Evolutionary conservation across 169 alveolate genomes (phyloP).

Genomic region (Plasmodium coatneyi): DNA sequence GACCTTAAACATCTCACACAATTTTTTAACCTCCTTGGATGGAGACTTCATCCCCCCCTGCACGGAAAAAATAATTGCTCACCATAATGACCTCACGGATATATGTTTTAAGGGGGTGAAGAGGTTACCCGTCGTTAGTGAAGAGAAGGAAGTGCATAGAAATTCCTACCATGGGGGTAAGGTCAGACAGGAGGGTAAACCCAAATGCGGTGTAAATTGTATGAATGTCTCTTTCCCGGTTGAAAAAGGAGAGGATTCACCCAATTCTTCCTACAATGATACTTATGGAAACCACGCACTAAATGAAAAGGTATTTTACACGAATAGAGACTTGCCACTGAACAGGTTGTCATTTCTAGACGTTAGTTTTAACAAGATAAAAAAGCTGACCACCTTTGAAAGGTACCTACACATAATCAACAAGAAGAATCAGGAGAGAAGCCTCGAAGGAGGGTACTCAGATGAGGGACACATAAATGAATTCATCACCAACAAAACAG

Average conservation of each 20-base stretch:
- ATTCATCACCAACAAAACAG: conserved; percentile 27
- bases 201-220: not conserved
- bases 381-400: conserved; percentile 47
- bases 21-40: conserved; percentile 26
- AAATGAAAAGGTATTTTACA: conserved; percentile 29
- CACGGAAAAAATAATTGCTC: conserved; percentile 36
- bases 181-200: not conserved
- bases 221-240: not conserved
- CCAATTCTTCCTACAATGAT: not conserved
- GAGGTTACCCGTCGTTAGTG: not conserved
- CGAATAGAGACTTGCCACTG: conserved; percentile 28
- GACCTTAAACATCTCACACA: conserved; percentile 29
- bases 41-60: conserved; percentile 50
- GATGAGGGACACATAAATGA: conserved; percentile 53
- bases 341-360: conserved; percentile 26
- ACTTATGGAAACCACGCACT: not conserved
- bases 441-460: not conserved
- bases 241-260: not conserved
- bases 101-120: conserved; percentile 39
- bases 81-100: conserved; percentile 21
- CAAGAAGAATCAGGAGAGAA: not conserved
- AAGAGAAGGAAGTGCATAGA: not conserved
- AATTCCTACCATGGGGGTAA: not conserved
- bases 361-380: conserved; percentile 52
- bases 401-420: conserved; percentile 30